Base-by-base conservation (phyloP, 129 eudicot genomes). In the Pseudognaphalium luteoalbum region DNA sequence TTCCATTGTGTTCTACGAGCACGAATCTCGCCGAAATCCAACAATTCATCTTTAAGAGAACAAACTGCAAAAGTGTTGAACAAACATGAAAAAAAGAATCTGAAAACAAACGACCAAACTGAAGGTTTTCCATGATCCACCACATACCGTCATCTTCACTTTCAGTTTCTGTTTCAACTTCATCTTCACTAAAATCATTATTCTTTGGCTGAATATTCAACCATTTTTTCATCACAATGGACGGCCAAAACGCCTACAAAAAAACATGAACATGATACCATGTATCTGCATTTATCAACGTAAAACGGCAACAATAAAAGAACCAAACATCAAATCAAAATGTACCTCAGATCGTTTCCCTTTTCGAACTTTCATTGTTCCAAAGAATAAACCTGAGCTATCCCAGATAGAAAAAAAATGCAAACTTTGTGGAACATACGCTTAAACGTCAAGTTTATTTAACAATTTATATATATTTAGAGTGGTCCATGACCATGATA, bases 171-270 rank as follows among this genome's bases (percentile, higher is more conserved):
- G 97, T 82, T 37, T 91, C 97, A 33, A 82, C 83, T 83, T 95
- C 99, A 85, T 95, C 99, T 82, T 95, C 99, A 78, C 99, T 95
- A 56, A 91, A 95, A 69, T 95, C 99, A 74, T 87, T 71, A 80
- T 78, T 86, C 69, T 91, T 81, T 0, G 97, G 97, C 65, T 81
- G 85, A 30, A 95, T 89, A 76, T 95, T 95, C 22, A 95, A 88
- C 99, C 97, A 95, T 83, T 95, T 95, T 82, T 95, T 95, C 97
- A 95, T 95, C 77, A 94, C 91, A 69, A 91, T 80, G 21, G 99
- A 87, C 1, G 99, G 99, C 99, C 97, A 91, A 76, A 91, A 95
- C 16, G 92, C 77, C 97, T 88, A 84, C 52, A 25, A 61, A 44
- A 60, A 61, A 30, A 66, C 39, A 81, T 35, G 71, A 61, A 78